phyloP scores from a whole-genome alignment of 768 basidiomycete species.

The Agrocybe chaxingu region DNA sequence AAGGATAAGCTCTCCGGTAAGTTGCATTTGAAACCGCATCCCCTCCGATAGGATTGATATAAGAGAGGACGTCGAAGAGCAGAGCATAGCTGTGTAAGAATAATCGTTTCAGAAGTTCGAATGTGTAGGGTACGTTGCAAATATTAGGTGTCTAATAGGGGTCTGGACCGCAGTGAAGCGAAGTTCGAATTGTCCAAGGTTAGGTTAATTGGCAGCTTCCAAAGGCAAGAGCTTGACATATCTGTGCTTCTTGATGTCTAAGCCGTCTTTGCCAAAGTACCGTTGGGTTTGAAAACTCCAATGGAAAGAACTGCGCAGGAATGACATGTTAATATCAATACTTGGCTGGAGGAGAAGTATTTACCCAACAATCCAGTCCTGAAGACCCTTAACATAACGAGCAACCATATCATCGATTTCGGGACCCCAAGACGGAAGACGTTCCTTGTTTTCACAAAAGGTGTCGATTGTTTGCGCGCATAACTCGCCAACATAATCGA shows the following conservation, averaged over 20 bases:
- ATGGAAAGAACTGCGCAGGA: conserved; percentile 43
- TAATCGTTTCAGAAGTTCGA: too few relatives aligned
- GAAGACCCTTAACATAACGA: conserved; percentile 59
- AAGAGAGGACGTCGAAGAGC: too few relatives aligned
- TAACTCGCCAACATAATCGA: conserved; percentile 62
- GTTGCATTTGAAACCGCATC: too few relatives aligned
- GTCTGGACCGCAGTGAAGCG: too few relatives aligned
- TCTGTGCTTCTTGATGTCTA: conserved; percentile 50
- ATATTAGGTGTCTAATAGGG: too few relatives aligned
- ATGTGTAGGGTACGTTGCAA: too few relatives aligned
- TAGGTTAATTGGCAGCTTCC: too few relatives aligned
- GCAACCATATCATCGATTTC: conserved; percentile 57
- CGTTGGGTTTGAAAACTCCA: conserved; percentile 72
- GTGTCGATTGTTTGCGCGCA: conserved; percentile 53
- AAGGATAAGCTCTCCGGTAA: too few relatives aligned
- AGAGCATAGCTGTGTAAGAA: too few relatives aligned
- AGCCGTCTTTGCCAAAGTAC: conserved; percentile 62
- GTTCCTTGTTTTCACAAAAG: conserved; percentile 43
- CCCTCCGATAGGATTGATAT: too few relatives aligned
- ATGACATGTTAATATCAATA: background rate
- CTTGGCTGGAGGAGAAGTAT: conserved; percentile 12
- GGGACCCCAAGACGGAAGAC: conserved; percentile 60
- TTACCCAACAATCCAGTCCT: conserved; percentile 69
- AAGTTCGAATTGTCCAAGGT: too few relatives aligned
- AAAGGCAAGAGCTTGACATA: conserved; percentile 48